Conservation (phyloP, 2,329 filamentous ascomycete genomes). For the Diaporthe sp. region DNA sequence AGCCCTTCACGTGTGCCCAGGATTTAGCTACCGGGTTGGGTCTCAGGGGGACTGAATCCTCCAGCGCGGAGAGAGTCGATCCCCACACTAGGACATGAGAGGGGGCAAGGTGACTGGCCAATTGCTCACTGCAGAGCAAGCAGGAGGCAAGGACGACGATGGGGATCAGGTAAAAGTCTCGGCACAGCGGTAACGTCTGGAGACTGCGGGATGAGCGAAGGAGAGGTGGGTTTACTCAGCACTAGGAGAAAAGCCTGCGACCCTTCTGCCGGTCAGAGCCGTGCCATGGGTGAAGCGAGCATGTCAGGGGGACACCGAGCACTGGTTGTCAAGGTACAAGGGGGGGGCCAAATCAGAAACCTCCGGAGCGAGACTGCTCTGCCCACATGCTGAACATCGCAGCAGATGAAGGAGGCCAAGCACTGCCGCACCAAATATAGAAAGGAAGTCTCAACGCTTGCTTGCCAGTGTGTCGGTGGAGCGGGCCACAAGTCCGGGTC, state of each 20-base stretch:
- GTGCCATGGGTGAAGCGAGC: background rate
- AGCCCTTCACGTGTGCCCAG: background rate
- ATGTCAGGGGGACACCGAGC: conserved; percentile 1
- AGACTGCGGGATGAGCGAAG: background rate
- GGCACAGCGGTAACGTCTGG: background rate
- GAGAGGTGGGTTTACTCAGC: conserved; percentile 16
- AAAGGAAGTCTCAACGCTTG: background rate
- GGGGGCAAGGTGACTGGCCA: conserved; percentile 15
- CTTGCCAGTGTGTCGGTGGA: background rate
- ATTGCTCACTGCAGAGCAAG: background rate
- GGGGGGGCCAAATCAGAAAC: conserved; percentile 18
- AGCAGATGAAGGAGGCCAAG: conserved; percentile 11
- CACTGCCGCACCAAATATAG: conserved; percentile 27
- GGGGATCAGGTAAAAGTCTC: background rate
- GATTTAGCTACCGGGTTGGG: background rate
- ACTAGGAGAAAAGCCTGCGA: conserved; percentile 4
- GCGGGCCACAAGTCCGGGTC: background rate
- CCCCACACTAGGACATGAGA: background rate
- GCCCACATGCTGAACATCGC: background rate
- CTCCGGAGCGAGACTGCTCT: background rate
- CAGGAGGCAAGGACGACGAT: background rate
- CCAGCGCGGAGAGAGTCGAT: background rate
- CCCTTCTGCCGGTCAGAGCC: background rate
- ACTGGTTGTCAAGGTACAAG: conserved; percentile 18
- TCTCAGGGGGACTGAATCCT: background rate